Percentiles rank a stretch among this genome's conserved stretches.
Conservation (phyloP, 352 stramenopile species). For the Pythium pyrilobum region DNA sequence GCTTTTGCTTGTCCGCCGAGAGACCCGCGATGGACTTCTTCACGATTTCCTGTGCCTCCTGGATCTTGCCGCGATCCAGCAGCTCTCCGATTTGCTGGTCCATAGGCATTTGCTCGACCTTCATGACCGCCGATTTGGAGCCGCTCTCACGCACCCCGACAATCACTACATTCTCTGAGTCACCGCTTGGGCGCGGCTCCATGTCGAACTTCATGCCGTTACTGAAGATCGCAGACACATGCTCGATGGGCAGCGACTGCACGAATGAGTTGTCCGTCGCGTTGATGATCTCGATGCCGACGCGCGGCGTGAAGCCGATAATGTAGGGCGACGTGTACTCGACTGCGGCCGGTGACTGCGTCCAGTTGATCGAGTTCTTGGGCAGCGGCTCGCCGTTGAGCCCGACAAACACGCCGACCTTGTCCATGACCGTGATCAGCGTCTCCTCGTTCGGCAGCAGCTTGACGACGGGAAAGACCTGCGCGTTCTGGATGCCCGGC, state of each 20-base stretch:
- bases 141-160: conserved; percentile 62
- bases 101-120: conserved; percentile 82
- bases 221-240: conserved; percentile 70
- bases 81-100: conserved; percentile 83
- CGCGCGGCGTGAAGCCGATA: conserved; percentile 63
- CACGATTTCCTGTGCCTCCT: conserved; percentile 80
- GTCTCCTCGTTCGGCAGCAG: conserved; percentile 83
- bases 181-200: conserved; percentile 64
- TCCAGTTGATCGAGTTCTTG: conserved; percentile 83
- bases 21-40: conserved; percentile 72
- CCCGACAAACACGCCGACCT: conserved; percentile 75
- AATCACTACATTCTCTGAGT: conserved; percentile 76
- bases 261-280: conserved; percentile 65
- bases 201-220: conserved; percentile 92
- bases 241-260: conserved; percentile 61
- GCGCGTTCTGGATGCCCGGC: conserved; percentile 55
- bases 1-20: conserved; percentile 79
- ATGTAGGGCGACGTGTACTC: conserved; percentile 81
- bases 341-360: conserved; percentile 58
- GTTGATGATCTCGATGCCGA: conserved; percentile 82
- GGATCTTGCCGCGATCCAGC: conserved; percentile 77
- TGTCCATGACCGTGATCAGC: conserved; percentile 75
- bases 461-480: conserved; percentile 70
- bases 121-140: conserved; percentile 72
- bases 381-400: conserved; percentile 75